A percentile compares a stretch with the other conserved stretches of the same genome.
phyloP scores from a whole-genome alignment of 495 filamentous ascomycete species.

The Penicillium arizonense region DNA sequence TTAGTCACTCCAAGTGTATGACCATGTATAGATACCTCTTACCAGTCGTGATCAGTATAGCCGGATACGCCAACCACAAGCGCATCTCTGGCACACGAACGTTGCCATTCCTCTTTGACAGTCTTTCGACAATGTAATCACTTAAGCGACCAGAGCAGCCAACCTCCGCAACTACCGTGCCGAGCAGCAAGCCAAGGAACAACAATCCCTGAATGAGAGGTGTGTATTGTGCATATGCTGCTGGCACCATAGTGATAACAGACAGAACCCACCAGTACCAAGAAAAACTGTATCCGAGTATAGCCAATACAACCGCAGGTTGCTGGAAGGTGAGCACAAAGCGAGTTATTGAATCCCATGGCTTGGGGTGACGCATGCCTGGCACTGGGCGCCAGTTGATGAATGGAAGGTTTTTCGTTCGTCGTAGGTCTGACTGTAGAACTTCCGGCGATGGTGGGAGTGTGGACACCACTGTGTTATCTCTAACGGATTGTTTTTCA shows the following conservation, averaged over 20 bases:
- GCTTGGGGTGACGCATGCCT: constrained; percentile 52
- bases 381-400: constrained; percentile 51
- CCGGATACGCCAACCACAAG: constrained; percentile 58
- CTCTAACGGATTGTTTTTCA: constrained; percentile 20
- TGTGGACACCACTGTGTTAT: not conserved
- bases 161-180: constrained; percentile 54
- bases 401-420: constrained; percentile 51
- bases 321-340: constrained; percentile 51
- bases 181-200: constrained; percentile 57
- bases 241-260: constrained; percentile 58
- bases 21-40: constrained; percentile 6
- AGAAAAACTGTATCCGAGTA: constrained; percentile 53
- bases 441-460: not conserved
- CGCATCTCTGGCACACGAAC: constrained; percentile 56
- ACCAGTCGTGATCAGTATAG: constrained; percentile 49
- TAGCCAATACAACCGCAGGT: constrained; percentile 42
- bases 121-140: constrained; percentile 46
- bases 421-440: constrained; percentile 20
- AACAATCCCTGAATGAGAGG: constrained; percentile 58
- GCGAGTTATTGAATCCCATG: constrained; percentile 46
- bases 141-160: constrained; percentile 54
- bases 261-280: constrained; percentile 68
- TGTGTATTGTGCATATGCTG: constrained; percentile 51
- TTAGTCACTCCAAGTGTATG: not conserved
- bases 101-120: constrained; percentile 47